Conservation (phyloP, 2,329 filamentous ascomycete genomes). For the Didymellaceae sp. region DNA sequence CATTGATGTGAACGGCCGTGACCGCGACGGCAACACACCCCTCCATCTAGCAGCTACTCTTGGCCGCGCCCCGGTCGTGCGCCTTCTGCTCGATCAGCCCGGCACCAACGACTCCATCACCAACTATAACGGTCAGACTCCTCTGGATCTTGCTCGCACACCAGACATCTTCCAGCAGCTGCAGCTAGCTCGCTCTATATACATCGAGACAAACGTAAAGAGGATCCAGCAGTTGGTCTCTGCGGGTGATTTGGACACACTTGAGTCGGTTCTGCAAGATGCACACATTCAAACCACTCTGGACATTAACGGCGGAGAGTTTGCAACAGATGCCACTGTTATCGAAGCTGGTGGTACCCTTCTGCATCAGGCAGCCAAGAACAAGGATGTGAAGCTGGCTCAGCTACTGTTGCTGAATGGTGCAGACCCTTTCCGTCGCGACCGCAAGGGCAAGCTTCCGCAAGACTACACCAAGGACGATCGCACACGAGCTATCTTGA, state of each 20-base stretch:
- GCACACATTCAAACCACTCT: constrained; percentile 83
- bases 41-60: constrained; percentile 86
- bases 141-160: constrained; percentile 86
- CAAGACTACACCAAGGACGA: constrained; percentile 98
- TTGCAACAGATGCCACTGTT: constrained; percentile 80
- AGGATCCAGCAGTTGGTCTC: constrained; percentile 82
- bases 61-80: constrained; percentile 80
- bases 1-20: constrained; percentile 85
- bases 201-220: constrained; percentile 83
- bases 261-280: constrained; percentile 84
- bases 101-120: constrained; percentile 86
- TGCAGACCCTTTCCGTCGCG: constrained; percentile 92
- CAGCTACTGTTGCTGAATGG: constrained; percentile 91
- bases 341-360: constrained; percentile 86
- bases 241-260: constrained; percentile 73
- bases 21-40: constrained; percentile 93
- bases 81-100: constrained; percentile 79
- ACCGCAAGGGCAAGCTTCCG: constrained; percentile 92
- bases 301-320: constrained; percentile 90
- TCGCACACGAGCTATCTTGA: constrained; percentile 82
- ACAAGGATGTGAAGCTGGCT: constrained; percentile 84
- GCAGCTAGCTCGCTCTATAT: constrained; percentile 87
- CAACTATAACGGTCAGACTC: constrained; percentile 83
- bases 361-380: constrained; percentile 89
- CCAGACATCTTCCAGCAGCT: constrained; percentile 96